A percentile compares a stretch with the other conserved stretches of the same genome.
These are phyloP conservation scores for Boeremia exigua DNA, from an alignment of 2,329 filamentous ascomycete genomes.

Conservation along the genomic window DNA sequence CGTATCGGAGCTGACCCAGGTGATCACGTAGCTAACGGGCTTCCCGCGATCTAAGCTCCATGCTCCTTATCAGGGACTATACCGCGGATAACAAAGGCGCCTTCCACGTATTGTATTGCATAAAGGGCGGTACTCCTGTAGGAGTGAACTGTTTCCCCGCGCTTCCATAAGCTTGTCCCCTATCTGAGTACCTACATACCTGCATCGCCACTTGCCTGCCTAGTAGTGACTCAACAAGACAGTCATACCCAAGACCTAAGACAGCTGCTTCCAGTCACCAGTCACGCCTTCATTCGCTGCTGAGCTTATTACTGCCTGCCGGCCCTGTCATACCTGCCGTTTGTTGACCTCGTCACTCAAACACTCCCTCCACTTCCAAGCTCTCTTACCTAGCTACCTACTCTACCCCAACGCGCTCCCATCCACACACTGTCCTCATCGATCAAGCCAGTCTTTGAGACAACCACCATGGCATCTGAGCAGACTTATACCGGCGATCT, in stretches of 20 bases:
- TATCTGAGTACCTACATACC: slow-evolving; percentile 21
- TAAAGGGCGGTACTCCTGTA: slow-evolving; percentile 33
- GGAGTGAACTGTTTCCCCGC: slow-evolving; percentile 24
- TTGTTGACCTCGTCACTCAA: slow-evolving; percentile 19
- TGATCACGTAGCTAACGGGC: slow-evolving; percentile 22
- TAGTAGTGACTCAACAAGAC: slow-evolving; percentile 34
- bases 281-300: slow-evolving; percentile 36
- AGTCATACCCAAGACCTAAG: slow-evolving; percentile 45
- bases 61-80: slow-evolving; percentile 36
- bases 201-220: slow-evolving; percentile 38
- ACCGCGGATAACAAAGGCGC: slow-evolving; percentile 25
- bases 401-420: slow-evolving; percentile 1
- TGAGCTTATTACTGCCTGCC: slow-evolving; percentile 37
- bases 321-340: slow-evolving; percentile 19
- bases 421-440: slow-evolving; percentile 8
- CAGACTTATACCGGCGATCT: slow-evolving; percentile 60
- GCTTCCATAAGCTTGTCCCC: slow-evolving; percentile 26
- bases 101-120: slow-evolving; percentile 33
- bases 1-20: slow-evolving; percentile 38
- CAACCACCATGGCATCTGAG: slow-evolving; percentile 52
- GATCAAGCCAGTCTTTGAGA: slow-evolving; percentile 16
- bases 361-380: slow-evolving; percentile 8
- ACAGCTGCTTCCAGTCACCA: slow-evolving; percentile 37
- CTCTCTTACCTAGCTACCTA: slow-evolving; percentile 5
- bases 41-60: slow-evolving; percentile 27